Percentiles rank a stretch among this genome's conserved stretches.
These are phyloP conservation scores for Sequoia sempervirens DNA, from an alignment of 75 land plant species.

Conservation along the genomic window DNA sequence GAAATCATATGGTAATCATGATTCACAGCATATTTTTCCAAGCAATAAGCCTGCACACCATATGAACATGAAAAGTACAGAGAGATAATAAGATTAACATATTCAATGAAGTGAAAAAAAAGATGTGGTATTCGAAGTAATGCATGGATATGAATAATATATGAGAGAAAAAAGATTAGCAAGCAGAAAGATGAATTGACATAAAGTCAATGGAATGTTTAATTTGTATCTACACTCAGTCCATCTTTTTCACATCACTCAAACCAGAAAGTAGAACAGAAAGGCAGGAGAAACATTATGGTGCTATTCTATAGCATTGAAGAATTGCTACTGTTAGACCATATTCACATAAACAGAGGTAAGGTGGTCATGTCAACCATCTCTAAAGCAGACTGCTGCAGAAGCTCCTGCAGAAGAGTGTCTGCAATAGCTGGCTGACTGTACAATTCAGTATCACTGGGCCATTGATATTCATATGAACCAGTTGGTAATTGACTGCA, in stretches of 20 bases:
- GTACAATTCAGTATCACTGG: neutral
- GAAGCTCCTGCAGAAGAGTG: neutral
- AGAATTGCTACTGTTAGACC: neutral
- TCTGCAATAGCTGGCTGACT: neutral
- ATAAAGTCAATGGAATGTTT: neutral
- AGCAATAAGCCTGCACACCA: too few species aligned
- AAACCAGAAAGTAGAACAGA: neutral
- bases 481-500: neutral
- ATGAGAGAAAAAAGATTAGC: too few species aligned
- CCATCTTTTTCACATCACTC: neutral
- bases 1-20: too few species aligned
- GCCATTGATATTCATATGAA: neutral
- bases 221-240: neutral
- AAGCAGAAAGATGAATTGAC: neutral
- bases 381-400: neutral
- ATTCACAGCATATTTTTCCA: too few species aligned
- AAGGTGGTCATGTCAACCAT: neutral
- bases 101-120: too few species aligned
- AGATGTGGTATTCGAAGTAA: neutral
- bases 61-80: too few species aligned
- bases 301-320: neutral
- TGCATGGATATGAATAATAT: neutral
- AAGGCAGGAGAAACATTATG: neutral
- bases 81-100: neutral
- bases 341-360: neutral